Evolutionary conservation across 2,329 filamentous ascomycete genomes (phyloP).

Genomic region (Canariomyces notabilis): DNA sequence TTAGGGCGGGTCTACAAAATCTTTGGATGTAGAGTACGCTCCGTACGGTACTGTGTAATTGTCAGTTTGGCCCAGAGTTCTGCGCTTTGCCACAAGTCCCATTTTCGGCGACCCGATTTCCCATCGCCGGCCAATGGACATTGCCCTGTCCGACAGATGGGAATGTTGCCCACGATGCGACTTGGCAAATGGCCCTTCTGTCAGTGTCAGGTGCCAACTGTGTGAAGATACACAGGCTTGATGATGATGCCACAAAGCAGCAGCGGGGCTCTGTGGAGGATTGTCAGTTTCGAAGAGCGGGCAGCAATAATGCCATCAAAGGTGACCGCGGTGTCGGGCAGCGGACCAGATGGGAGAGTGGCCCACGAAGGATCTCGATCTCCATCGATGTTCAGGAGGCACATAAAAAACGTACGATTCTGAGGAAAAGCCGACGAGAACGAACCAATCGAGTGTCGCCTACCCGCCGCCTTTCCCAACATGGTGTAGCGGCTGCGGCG

Average conservation of each 20-base stretch:
- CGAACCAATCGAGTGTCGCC: constrained; percentile 24
- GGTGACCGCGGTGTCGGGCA: not conserved
- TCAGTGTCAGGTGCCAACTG: not conserved
- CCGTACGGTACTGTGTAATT: too few species aligned
- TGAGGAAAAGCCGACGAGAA: constrained; percentile 20
- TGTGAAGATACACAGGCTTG: not conserved
- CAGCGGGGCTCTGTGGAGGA: not conserved
- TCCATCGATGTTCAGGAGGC: constrained; percentile 24
- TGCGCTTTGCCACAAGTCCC: not conserved
- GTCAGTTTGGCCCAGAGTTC: not conserved
- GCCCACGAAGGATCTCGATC: constrained; percentile 27
- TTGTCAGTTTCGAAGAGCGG: not conserved
- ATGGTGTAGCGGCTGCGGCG: constrained; percentile 12
- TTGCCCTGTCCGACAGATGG: not conserved
- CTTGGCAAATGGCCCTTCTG: not conserved
- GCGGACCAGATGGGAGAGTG: constrained; percentile 11
- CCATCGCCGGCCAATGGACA: not conserved
- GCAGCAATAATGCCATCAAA: constrained; percentile 2
- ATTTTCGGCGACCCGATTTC: not conserved
- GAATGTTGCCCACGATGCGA: not conserved
- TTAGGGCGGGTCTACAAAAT: too few species aligned
- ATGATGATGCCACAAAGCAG: not conserved
- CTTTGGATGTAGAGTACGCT: too few species aligned
- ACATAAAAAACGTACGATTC: constrained; percentile 32
- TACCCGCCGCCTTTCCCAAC: constrained; percentile 17